These are phyloP conservation scores for Reticulomyxa filosa DNA, from an alignment of 78 protist species.

Conservation along the genomic window DNA sequence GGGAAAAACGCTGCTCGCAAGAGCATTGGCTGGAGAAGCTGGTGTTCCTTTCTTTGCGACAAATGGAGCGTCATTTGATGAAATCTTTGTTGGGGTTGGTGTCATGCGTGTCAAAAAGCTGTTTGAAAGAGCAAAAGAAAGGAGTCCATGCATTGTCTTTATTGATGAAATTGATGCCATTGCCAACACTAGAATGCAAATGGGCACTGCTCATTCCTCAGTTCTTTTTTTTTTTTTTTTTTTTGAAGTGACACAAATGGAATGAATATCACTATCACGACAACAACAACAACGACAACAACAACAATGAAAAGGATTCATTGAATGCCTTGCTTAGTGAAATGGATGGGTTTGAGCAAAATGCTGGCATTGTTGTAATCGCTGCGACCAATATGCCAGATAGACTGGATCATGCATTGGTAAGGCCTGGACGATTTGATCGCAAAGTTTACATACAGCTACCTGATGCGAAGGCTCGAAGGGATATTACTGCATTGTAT, in stretches of 20 bases:
- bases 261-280: no score
- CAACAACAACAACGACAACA: no score
- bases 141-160: constrained; percentile 64
- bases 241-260: no score
- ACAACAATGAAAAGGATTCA: no score
- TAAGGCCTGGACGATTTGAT: constrained; percentile 1
- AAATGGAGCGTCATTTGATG: constrained; percentile 34
- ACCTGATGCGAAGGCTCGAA: constrained; percentile 25
- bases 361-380: constrained; percentile 57
- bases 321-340: no score
- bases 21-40: constrained; percentile 69
- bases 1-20: constrained; percentile 23
- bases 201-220: no score
- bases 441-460: background rate
- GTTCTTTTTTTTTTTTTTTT: no score
- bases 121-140: constrained; percentile 38
- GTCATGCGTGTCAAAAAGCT: no score
- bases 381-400: constrained; percentile 82
- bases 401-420: constrained; percentile 37
- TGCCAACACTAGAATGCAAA: constrained; percentile 35
- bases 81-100: constrained; percentile 91
- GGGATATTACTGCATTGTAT: constrained; percentile 18
- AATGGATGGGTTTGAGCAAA: constrained; percentile 40
- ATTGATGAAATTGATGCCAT: constrained; percentile 82
- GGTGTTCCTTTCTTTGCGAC: background rate